A percentile compares a stretch with the other conserved stretches of the same genome.
Evolutionary conservation across 768 basidiomycete genomes (phyloP).

Genomic region (Lentinula guzmanii): DNA sequence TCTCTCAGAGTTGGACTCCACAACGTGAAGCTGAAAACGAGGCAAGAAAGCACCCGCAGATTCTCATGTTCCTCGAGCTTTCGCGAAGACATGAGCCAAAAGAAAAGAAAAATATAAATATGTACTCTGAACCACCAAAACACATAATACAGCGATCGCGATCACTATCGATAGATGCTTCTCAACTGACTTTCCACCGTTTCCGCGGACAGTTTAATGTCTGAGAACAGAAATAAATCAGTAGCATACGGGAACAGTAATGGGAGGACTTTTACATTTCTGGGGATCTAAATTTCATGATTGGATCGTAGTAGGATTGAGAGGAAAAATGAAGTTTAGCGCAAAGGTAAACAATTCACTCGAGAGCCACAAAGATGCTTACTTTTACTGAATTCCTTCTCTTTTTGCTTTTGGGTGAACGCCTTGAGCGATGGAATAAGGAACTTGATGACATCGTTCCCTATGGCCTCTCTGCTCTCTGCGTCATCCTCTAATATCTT

Average conservation of each 20-base stretch:
- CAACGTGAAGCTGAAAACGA: not conserved
- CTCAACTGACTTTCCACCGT: constrained; percentile 69
- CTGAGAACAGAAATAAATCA: constrained; percentile 30
- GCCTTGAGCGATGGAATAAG: constrained; percentile 70
- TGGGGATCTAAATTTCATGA: constrained; percentile 33
- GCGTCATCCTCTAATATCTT: constrained; percentile 66
- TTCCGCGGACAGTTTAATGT: constrained; percentile 73
- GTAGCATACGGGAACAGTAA: not conserved
- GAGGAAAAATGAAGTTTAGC: constrained; percentile 7
- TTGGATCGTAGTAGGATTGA: not conserved
- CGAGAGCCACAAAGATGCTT: constrained; percentile 17
- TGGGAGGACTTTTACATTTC: constrained; percentile 34
- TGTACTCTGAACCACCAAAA: not conserved
- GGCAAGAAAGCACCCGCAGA: not conserved
- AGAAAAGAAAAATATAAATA: not conserved
- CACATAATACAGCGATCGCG: not conserved
- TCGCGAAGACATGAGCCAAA: not conserved
- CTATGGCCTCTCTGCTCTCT: constrained; percentile 44
- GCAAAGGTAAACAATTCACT: not conserved
- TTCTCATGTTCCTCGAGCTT: not conserved
- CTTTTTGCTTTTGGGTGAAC: constrained; percentile 69
- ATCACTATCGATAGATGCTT: constrained; percentile 41
- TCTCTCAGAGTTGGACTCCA: not conserved
- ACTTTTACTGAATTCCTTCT: constrained; percentile 87
- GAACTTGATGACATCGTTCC: constrained; percentile 71